Conservation (phyloP, 2,329 filamentous ascomycete species). For the Daldinia eschscholtzii region DNA sequence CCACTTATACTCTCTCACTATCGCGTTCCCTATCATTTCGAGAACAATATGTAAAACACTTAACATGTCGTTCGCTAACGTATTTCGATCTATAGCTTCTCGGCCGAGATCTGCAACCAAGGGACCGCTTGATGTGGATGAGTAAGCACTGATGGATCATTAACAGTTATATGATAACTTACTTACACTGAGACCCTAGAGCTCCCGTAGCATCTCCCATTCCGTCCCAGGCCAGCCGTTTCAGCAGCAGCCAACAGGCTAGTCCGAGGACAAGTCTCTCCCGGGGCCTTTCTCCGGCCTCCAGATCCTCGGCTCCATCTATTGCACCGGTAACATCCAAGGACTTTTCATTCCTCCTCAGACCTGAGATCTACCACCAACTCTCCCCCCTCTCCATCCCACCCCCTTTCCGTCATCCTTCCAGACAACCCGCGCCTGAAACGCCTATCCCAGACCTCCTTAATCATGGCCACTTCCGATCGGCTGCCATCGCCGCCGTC, state of each 20-base stretch:
- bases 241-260: conserved; percentile 44
- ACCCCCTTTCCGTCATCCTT: conserved; percentile 75
- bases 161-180: conserved; percentile 35
- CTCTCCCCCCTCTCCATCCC: conserved; percentile 74
- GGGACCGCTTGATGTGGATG: conserved; percentile 80
- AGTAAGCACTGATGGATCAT: conserved; percentile 66
- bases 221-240: conserved; percentile 48
- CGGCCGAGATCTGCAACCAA: conserved; percentile 78
- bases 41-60: conserved; percentile 2
- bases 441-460: conserved; percentile 78
- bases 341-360: conserved; percentile 84
- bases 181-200: conserved; percentile 43
- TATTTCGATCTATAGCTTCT: conserved; percentile 59
- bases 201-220: conserved; percentile 45
- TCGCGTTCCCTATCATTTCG: not conserved
- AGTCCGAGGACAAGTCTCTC: conserved; percentile 46
- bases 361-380: conserved; percentile 85
- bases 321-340: conserved; percentile 63
- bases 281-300: conserved; percentile 41
- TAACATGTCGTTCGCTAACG: conserved; percentile 48
- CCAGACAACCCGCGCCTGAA: conserved; percentile 71
- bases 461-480: conserved; percentile 80
- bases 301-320: conserved; percentile 48
- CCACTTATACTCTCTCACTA: not conserved
- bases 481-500: conserved; percentile 77